Base-by-base conservation (phyloP, 192 early-diverging fungal species). In the Coemansia sp. region DNA sequence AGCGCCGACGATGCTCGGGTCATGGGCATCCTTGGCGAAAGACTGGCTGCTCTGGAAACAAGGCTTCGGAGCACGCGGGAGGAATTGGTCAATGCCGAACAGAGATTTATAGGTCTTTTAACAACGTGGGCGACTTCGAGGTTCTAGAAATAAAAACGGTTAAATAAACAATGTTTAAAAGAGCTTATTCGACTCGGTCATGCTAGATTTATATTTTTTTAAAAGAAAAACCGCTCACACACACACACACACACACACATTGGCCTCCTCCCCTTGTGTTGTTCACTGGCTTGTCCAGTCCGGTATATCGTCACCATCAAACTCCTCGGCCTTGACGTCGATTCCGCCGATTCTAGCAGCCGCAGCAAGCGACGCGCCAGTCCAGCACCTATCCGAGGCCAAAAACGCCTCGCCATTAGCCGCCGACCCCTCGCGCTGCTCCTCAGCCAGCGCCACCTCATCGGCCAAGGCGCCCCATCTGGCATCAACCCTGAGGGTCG, bases 281-380 rank as follows among this genome's bases (percentile, higher is more conserved):
- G n/a, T 34, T 35, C 11, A 35, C 22, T 23, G 29, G 29, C 16
- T 18, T n/a, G 86, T 83, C 89, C 87, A 90, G 64, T 89, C 88
- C 20, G 87, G 82, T 4, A 90, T 74, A 10, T 69, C 58, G n/a
- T 36, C 67, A 14, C 83, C 88, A 22, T 75, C 80, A 73, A 85
- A 94, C 32, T 86, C 85, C 23, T 90, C 89, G 35, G 82, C 72
- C 7, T 74, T 55, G 0, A 92, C 59, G 51, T 93, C 93, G 19
- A 84, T 69, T 10, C 87, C 87, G 1, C 85, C 87, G 27, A 89
- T 84, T 62, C 89, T 91, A 1, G 93, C 71, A 2, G 89, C 84
- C 8, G 89, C 91, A 5, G 88, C 83, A 42, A 95, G 67, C 23
- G 93, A 93, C 71, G 83, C 86, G 16, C 93, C 93, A 61, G 92